Percentiles rank a stretch among this genome's conserved stretches.
phyloP scores from a whole-genome alignment of 2,329 filamentous ascomycete species.

The Diaporthe helianthi region DNA sequence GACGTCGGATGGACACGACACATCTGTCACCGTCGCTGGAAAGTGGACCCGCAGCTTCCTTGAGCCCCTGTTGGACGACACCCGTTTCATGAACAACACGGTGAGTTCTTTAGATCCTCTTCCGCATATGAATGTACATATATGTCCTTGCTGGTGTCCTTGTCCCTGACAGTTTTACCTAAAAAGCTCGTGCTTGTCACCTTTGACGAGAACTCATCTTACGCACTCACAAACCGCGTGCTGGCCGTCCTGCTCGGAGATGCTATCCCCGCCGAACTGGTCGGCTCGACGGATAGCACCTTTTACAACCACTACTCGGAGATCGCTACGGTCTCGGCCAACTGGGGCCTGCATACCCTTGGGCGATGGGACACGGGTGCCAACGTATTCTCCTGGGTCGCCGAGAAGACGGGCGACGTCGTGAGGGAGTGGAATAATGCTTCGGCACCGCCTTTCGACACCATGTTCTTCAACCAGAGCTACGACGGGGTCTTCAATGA shows the following conservation, averaged over 20 bases:
- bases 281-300: conserved; percentile 71
- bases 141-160: background rate
- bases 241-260: conserved; percentile 77
- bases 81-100: conserved; percentile 69
- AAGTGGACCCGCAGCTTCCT: conserved; percentile 73
- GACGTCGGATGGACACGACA: conserved; percentile 80
- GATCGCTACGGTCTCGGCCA: conserved; percentile 70
- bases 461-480: conserved; percentile 36
- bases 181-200: conserved; percentile 69
- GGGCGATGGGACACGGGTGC: conserved; percentile 76
- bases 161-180: conserved; percentile 52
- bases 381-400: conserved; percentile 71
- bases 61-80: conserved; percentile 71
- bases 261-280: conserved; percentile 68
- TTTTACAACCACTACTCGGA: conserved; percentile 79
- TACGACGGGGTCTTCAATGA: conserved; percentile 43
- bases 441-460: conserved; percentile 23
- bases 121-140: no score
- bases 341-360: conserved; percentile 74
- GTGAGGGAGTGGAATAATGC: conserved; percentile 36
- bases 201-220: conserved; percentile 81
- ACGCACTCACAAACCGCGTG: conserved; percentile 71
- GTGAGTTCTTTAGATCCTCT: background rate
- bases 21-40: conserved; percentile 71
- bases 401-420: conserved; percentile 66